Evolutionary conservation across 495 filamentous ascomycete species (phyloP), one percentile per base, ranked within the genome.

Genomic region (Clavariopsis aquatica): DNA sequence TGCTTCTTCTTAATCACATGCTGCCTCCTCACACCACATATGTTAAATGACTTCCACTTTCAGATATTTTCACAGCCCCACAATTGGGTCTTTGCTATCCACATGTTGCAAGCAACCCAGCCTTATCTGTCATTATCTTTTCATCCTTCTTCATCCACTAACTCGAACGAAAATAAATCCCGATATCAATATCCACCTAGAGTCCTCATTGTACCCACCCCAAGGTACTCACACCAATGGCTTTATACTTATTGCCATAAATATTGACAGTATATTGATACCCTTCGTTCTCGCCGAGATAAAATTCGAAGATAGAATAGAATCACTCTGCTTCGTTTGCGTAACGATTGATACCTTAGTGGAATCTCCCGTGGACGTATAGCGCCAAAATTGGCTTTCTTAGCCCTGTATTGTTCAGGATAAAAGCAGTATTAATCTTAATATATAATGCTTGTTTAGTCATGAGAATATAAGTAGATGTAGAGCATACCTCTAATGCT

Each of bases 301-400:
- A 89, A 46, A 76, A 79, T 60, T 96, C 87, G 49, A 96, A 80
- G n/a, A 93, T 86, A 29, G 84, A 75, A 75, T 94, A 96, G 22
- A 96, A 80, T 0, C 93, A 83, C 13, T 84, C 80, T 0, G 88
- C 77, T 96, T 93, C 64, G 87, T 89, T 65, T 80, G 78, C n/a
- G 76, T 96, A 96, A 22, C 93, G 85, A 61, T 87, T 83, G 63
- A 94, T 85, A 46, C 87, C 90, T 76, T 96, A 96, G 65, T 88
- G 78, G 70, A 96, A n/a, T n/a, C n/a, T n/a, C n/a, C n/a, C n/a
- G n/a, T n/a, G n/a, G n/a, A n/a, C n/a, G n/a, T n/a, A n/a, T n/a
- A n/a, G n/a, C n/a, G n/a, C n/a, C n/a, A n/a, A n/a, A n/a, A n/a
- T n/a, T n/a, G n/a, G n/a, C n/a, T n/a, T n/a, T n/a, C n/a, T n/a